Conservation (phyloP, 139 green algal species). For the Coccomyxa sp. region DNA sequence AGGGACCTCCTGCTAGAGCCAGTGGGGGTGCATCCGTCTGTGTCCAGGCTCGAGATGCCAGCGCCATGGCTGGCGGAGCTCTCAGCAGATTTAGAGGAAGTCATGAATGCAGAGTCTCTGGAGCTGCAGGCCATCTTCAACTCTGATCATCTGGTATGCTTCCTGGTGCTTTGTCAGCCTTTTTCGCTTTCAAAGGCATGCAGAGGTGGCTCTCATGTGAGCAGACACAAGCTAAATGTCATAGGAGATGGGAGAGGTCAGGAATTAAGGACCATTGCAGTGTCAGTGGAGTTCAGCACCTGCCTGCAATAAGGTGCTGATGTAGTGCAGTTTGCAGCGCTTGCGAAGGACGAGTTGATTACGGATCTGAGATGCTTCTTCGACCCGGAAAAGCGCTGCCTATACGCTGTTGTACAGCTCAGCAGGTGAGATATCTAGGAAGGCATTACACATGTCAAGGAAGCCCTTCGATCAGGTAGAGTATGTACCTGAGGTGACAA, state of each 20-base stretch:
- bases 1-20: not conserved
- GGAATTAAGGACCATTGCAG: not conserved
- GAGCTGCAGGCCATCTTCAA: not conserved
- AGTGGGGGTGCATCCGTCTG: not conserved
- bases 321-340: constrained; percentile 31
- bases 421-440: constrained; percentile 21
- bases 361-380: constrained; percentile 56
- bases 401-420: constrained; percentile 32
- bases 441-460: not conserved
- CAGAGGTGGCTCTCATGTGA: not conserved
- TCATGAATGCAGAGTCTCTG: not conserved
- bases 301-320: not conserved
- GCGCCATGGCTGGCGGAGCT: not conserved
- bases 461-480: too few relatives aligned
- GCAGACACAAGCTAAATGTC: not conserved
- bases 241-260: not conserved
- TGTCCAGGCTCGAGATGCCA: not conserved
- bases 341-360: constrained; percentile 43
- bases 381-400: constrained; percentile 25
- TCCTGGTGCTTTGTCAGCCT: not conserved
- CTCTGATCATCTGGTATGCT: not conserved
- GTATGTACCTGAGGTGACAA: too few relatives aligned
- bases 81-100: not conserved
- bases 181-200: not conserved
- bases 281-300: too few relatives aligned